Evolutionary conservation across 306 rosid species (phyloP), one percentile per base, ranked within the genome.

Genomic region (Malus sieversii): DNA sequence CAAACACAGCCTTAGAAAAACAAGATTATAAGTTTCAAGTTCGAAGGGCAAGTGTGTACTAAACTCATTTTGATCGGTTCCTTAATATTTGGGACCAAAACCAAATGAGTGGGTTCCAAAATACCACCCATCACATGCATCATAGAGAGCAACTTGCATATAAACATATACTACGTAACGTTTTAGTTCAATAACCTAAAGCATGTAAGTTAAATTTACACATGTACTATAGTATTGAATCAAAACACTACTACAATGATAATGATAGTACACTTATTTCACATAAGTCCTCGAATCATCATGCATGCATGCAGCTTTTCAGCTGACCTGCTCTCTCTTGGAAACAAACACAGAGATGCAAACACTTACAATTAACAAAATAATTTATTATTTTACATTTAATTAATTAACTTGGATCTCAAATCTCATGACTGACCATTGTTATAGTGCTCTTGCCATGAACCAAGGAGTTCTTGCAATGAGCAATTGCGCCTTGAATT

Each of bases 401-500:
- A 44, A 29, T 30, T 74, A 42, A 67, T 74, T 73, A 33, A 20
- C 9, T 35, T 66, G 46, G 19, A 13, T 48, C 45, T 68, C 75
- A 58, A 73, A 87, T 89, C 85, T 87, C 82, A 55, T 81, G 72
- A 83, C 91, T 85, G 75, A 85, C 83, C 88, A 75, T 72, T 14
- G 29, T 35, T 6, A n/a, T 19, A 19, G 52, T 6, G 30, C 83
- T 44, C 74, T 84, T 86, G 82, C 75, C 78, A 74, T 81, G 93
- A 68, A 78, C 76, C 86, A 87, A 71, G 7, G 97, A 92, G 85
- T 85, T 92, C 83, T 95, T 95, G 89, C 98, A 95, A 85, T 95
- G 97, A 22, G 98, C 91, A 60, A 95, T 95, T 6, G 98, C 98
- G 44, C 98, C 95, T 87, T 92, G 98, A 68, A 95, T 95, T 6